These are phyloP conservation scores for Orbilia javanica DNA, from an alignment of 2,329 filamentous ascomycete species.

Conservation along the genomic window DNA sequence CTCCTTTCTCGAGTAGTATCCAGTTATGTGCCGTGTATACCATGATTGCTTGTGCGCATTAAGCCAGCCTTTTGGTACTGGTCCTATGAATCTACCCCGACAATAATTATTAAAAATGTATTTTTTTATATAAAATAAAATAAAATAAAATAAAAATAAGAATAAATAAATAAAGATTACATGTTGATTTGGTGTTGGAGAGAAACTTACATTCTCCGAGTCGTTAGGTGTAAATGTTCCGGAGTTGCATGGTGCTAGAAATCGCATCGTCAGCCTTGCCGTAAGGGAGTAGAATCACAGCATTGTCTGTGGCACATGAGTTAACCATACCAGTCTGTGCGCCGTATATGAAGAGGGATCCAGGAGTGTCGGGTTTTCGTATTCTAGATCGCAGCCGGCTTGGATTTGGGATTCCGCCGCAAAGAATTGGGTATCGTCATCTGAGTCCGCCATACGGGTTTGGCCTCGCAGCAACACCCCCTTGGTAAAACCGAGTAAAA, in stretches of 20 bases:
- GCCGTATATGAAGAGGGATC: conserved; percentile 61
- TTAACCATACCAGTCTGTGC: conserved; percentile 60
- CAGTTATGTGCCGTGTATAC: conserved; percentile 61
- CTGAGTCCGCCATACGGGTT: conserved; percentile 48
- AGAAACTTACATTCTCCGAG: conserved; percentile 60
- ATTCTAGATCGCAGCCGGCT: conserved; percentile 31
- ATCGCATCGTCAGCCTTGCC: not conserved
- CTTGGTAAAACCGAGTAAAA: not conserved
- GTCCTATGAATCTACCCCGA: conserved; percentile 61
- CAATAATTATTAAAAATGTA: conserved; percentile 21
- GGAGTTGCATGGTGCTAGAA: conserved; percentile 62
- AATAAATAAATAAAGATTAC: too few relatives aligned
- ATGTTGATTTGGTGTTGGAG: not conserved
- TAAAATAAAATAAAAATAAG: too few relatives aligned
- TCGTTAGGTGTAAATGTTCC: conserved; percentile 62
- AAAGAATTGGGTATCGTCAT: conserved; percentile 54
- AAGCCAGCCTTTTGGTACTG: conserved; percentile 62
- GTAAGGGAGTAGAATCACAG: not conserved
- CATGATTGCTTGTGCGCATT: conserved; percentile 61
- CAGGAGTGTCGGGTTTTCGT: conserved; percentile 48
- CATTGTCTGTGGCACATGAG: not conserved
- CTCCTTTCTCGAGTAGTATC: conserved; percentile 60
- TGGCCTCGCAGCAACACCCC: not conserved
- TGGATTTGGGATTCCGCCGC: conserved; percentile 51
- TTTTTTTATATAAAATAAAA: not conserved